Conservation (phyloP, 768 basidiomycete species). For the Butyriboletus loyo region DNA sequence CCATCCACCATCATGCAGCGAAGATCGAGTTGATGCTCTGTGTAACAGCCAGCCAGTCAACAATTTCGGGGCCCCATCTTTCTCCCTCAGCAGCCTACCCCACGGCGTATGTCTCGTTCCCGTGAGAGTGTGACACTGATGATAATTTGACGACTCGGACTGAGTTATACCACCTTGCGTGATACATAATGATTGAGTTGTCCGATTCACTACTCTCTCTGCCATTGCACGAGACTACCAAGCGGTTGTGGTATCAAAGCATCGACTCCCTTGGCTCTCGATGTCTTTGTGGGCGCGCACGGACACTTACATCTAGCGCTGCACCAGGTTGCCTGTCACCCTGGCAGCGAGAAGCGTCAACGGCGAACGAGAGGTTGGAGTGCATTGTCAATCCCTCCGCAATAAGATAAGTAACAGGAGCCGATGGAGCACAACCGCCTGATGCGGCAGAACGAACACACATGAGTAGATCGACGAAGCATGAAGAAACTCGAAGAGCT, state of each 20-base stretch:
- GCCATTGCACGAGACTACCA: not conserved
- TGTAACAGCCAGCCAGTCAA: not conserved
- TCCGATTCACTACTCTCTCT: not conserved
- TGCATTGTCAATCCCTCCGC: not conserved
- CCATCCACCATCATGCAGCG: constrained; percentile 6
- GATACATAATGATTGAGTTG: constrained; percentile 8
- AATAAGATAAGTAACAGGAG: no score
- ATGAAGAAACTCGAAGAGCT: no score
- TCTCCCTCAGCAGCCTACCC: not conserved
- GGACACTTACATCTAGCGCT: not conserved
- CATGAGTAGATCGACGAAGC: not conserved
- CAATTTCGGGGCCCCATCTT: not conserved
- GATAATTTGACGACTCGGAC: not conserved
- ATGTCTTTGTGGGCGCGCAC: not conserved
- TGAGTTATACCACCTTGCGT: not conserved
- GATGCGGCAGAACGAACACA: not conserved
- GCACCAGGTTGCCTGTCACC: not conserved
- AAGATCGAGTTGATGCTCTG: not conserved
- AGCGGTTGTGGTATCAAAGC: not conserved
- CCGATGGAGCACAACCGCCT: not conserved
- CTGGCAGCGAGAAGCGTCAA: not conserved
- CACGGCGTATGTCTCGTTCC: not conserved
- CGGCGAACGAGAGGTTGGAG: not conserved
- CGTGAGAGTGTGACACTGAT: not conserved
- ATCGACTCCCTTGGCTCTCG: no score